Percentiles rank a stretch among this genome's conserved stretches.
Evolutionary conservation across 805 yeast genomes (phyloP).

Genomic region (Lachancea fermentati): DNA sequence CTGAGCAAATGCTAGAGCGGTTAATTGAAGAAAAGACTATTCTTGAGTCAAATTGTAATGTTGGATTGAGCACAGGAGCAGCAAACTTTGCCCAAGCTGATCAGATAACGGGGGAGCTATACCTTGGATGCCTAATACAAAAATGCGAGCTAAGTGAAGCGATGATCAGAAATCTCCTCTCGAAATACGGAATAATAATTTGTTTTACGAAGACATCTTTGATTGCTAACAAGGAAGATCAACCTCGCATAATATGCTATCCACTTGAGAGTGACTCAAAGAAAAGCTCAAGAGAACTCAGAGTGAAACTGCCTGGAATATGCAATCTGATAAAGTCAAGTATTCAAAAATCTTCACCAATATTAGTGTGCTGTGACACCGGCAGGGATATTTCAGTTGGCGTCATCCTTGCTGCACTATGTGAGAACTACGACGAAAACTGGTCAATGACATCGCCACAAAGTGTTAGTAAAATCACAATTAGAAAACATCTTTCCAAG

Average conservation of each 20-base stretch:
- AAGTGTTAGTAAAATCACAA: constrained; percentile 42
- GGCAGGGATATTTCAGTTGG: constrained; percentile 67
- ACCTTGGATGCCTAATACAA: constrained; percentile 19
- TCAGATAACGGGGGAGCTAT: constrained; percentile 17
- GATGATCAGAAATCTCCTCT: constrained; percentile 8
- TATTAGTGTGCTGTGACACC: constrained; percentile 52
- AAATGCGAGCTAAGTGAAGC: constrained; percentile 9
- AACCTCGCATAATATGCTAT: constrained; percentile 8
- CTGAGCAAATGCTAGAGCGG: constrained; percentile 30
- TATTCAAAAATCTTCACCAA: constrained; percentile 12
- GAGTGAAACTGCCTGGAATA: constrained; percentile 43
- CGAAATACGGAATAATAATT: constrained; percentile 14
- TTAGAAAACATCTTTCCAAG: constrained; percentile 50
- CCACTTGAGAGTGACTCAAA: constrained; percentile 42
- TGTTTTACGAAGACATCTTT: constrained; percentile 18
- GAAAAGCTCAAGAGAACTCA: constrained; percentile 59
- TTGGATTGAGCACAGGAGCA: constrained; percentile 1
- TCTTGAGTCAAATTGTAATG: background rate
- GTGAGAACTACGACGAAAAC: constrained; percentile 37
- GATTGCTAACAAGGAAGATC: constrained; percentile 3
- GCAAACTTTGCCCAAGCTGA: constrained; percentile 16
- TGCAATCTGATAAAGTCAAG: constrained; percentile 21
- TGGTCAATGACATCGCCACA: constrained; percentile 33
- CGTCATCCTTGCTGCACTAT: constrained; percentile 47
- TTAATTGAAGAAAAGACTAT: constrained; percentile 7